A percentile compares a stretch with the other conserved stretches of the same genome.
Conservation (phyloP, 257 asterid species). For the Capsicum baccatum region DNA sequence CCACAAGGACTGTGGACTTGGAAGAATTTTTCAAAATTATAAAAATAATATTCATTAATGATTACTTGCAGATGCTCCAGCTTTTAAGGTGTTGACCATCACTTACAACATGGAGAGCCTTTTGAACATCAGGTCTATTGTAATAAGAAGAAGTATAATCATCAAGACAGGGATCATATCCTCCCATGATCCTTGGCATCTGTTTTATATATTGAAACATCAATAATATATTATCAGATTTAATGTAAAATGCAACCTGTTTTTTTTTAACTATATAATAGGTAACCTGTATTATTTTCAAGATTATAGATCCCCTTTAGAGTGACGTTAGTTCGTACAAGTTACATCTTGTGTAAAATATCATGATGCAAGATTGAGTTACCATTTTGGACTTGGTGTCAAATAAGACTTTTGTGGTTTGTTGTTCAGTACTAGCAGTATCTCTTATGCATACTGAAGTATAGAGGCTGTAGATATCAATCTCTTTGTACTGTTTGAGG, state of each 20-base stretch:
- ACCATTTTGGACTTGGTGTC: constrained; percentile 65
- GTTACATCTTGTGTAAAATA: background rate
- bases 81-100: constrained; percentile 58
- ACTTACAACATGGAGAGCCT: constrained; percentile 68
- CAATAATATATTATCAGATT: background rate
- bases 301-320: too few species aligned
- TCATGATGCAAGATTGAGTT: constrained; percentile 1
- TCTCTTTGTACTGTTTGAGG: constrained; percentile 67
- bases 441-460: constrained; percentile 67
- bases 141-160: constrained; percentile 70
- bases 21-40: background rate
- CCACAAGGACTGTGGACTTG: background rate
- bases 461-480: constrained; percentile 87
- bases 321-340: background rate
- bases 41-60: constrained; percentile 25
- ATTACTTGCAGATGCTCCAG: constrained; percentile 94
- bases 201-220: constrained; percentile 11
- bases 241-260: background rate
- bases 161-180: constrained; percentile 91
- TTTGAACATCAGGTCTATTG: constrained; percentile 76
- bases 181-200: constrained; percentile 84
- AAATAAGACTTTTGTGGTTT: constrained; percentile 41
- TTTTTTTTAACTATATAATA: too few species aligned
- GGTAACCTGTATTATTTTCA: background rate
- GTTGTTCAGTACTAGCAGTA: constrained; percentile 38